Conservation (phyloP, 345 rosid genomes). For the Leavenworthia alabamica region DNA sequence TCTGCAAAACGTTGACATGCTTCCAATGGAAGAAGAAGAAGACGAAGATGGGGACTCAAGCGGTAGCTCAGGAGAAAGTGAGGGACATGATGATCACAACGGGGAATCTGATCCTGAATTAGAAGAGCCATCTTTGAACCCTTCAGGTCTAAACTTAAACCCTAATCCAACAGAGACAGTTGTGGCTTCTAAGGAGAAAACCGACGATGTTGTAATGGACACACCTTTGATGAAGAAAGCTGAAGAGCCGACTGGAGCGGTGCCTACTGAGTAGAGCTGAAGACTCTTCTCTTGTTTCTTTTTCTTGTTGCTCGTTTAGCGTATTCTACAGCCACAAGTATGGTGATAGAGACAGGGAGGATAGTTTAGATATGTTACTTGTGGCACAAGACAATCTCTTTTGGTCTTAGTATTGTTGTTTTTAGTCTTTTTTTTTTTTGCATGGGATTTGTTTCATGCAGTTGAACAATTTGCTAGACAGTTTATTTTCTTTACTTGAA, state of each 20-base stretch:
- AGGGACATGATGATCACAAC: slow-evolving; percentile 22
- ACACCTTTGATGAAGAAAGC: slow-evolving; percentile 24
- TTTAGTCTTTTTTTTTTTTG: background rate
- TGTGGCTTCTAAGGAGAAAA: slow-evolving; percentile 17
- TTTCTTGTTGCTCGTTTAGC: background rate
- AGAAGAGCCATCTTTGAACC: slow-evolving; percentile 1
- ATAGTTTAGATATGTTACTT: background rate
- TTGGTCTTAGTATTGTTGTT: background rate
- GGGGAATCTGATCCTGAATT: slow-evolving; percentile 8
- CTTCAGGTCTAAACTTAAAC: background rate
- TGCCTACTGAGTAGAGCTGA: slow-evolving; percentile 24
- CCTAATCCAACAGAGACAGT: slow-evolving; percentile 5
- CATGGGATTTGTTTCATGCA: background rate
- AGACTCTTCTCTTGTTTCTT: background rate
- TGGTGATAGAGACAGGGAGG: background rate
- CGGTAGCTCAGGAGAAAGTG: slow-evolving; percentile 46
- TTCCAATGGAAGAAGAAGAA: slow-evolving; percentile 35
- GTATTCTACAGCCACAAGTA: background rate
- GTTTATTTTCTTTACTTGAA: background rate
- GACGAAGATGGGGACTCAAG: slow-evolving; percentile 52
- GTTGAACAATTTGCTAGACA: background rate
- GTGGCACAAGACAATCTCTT: slow-evolving; percentile 8
- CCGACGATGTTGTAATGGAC: slow-evolving; percentile 32
- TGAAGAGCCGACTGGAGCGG: slow-evolving; percentile 2
- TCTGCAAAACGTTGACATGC: slow-evolving; percentile 38